Base-by-base conservation (phyloP, 1,139 yeast genomes). In the Candida sanyaensis region DNA sequence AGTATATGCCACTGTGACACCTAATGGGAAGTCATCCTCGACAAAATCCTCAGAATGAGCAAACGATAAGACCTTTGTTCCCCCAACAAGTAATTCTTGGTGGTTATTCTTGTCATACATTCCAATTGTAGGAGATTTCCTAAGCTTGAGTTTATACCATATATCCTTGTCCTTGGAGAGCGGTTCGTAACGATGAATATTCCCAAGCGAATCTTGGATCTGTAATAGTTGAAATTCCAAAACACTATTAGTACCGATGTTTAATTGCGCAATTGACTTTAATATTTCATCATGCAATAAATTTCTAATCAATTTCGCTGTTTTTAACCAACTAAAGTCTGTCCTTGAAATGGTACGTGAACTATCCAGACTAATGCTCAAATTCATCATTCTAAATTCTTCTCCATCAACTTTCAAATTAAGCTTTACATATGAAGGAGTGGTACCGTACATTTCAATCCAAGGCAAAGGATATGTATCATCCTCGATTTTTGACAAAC, bases 131-230 rank as follows among this genome's bases (percentile, higher is more conserved):
- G 95, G 93, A 3, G 84, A 71, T 23, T 81, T 80, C 55, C 86
- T 88, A n/a, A 88, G 80, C 17, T 71, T 71, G 52, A 87, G 78
- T n/a, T 73, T 73, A 55, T 80, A 80, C 51, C 77, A 64, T 13
- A 84, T 73, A 45, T 78, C 81, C 42, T 73, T 63, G 39, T 74
- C 73, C 41, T 66, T 71, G 2, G 80, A 73, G 9, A 73, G 64
- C 13, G 73, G 76, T 54, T 69, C 76, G 56, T 83, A 89, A 48
- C 79, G 76, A 48, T 83, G 79, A 2, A 68, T 56, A 57, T 88
- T 88, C 0, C 97, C 97, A 51, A 89, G 72, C 1, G 86, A 87
- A 65, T 92, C 97, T 8, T 77, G 76, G 6, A 91, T 78, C 52
- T 81, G 82, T 40, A 82, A 80, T 39, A 92, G 75, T 44, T 81